A percentile compares a stretch with the other conserved stretches of the same genome.
Conservation (phyloP, 164 flowering plant species). For the Sextonia rubra region DNA sequence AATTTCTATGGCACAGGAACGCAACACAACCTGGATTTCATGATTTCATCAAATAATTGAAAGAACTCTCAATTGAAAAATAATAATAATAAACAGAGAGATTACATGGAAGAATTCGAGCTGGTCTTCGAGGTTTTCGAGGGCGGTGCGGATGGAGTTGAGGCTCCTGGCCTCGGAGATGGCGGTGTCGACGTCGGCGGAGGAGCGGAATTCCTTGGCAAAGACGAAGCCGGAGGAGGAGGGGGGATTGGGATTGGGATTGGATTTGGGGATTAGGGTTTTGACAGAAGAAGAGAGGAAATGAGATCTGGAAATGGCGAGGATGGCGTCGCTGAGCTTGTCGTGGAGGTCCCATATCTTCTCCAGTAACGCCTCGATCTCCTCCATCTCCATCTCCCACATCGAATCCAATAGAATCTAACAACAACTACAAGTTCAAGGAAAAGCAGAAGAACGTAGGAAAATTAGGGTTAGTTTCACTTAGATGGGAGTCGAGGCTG, state of each 20-base stretch:
- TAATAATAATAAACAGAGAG: slow-evolving; percentile 3
- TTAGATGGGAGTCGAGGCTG: too few relatives aligned
- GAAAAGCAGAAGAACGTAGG: slow-evolving; percentile 2
- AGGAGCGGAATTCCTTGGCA: slow-evolving; percentile 45
- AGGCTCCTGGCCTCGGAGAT: slow-evolving; percentile 79
- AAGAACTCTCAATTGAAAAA: too few relatives aligned
- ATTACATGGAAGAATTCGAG: slow-evolving; percentile 84
- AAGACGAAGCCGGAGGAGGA: slow-evolving; percentile 47
- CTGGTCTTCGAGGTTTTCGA: slow-evolving; percentile 91
- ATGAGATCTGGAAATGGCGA: slow-evolving; percentile 65
- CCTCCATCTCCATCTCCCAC: slow-evolving; percentile 78
- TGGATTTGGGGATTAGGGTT: slow-evolving; percentile 12
- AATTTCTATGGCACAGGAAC: too few relatives aligned
- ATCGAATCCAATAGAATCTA: slow-evolving; percentile 30
- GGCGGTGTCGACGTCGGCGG: slow-evolving; percentile 42
- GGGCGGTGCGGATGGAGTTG: slow-evolving; percentile 74
- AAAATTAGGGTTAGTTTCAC: too few relatives aligned
- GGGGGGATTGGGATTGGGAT: slow-evolving; percentile 2
- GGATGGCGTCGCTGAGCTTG: slow-evolving; percentile 93
- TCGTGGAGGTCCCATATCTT: slow-evolving; percentile 93
- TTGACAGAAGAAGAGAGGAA: slow-evolving; percentile 66
- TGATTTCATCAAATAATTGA: too few relatives aligned
- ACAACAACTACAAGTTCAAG: neutral
- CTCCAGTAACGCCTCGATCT: slow-evolving; percentile 77
- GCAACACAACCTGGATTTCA: too few relatives aligned